Evolutionary conservation across 345 rosid species (phyloP), one percentile per base, ranked within the genome.

Genomic region (Citrus unshiu): DNA sequence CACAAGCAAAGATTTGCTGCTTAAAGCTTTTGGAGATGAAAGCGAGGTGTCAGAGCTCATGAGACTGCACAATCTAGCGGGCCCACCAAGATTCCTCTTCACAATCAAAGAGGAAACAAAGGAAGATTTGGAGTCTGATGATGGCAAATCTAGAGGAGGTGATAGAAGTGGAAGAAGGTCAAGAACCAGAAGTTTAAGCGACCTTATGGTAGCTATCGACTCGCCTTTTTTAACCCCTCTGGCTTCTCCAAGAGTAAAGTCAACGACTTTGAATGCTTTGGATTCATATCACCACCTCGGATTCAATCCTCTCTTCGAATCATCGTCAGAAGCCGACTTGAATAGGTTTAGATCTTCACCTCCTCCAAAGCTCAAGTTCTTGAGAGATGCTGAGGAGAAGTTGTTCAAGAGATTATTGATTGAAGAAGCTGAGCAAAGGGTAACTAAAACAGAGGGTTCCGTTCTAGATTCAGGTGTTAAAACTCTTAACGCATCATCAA

Each of bases 101-200:
- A 91, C 99, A 69, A 96, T 96, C 85, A 93, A 91, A 27, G 99
- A 96, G 74, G 99, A 96, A 85, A 90, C 97, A 1, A 90, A 88
- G 85, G 99, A 95, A 58, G 99, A 96, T 79, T 87, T 96, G 92
- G 99, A 96, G 74, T 94, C 99, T 43, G 97, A 92, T 4, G 97
- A 91, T 78, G 97, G 90, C 34, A 91, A 83, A 74, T 93, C 98
- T 1, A 88, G 86, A 71, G 80, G 86, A 73, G 80, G 86, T 54
- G 86, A 86, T 27, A 82, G 87, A 40, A 86, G 85, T 76, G 83
- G 85, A 24, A 86, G 85, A 84, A 90, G 91, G 29, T 95, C 99
- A 2, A 93, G 97, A 84, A 87, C 87, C 5, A 81, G 88, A 78
- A 96, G 98, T 80, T 77, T 96, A 83, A 91, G 97, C 84, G 98